Evolutionary conservation across 2,329 filamentous ascomycete species (phyloP).

Genomic region (Aspergillus clavatus): DNA sequence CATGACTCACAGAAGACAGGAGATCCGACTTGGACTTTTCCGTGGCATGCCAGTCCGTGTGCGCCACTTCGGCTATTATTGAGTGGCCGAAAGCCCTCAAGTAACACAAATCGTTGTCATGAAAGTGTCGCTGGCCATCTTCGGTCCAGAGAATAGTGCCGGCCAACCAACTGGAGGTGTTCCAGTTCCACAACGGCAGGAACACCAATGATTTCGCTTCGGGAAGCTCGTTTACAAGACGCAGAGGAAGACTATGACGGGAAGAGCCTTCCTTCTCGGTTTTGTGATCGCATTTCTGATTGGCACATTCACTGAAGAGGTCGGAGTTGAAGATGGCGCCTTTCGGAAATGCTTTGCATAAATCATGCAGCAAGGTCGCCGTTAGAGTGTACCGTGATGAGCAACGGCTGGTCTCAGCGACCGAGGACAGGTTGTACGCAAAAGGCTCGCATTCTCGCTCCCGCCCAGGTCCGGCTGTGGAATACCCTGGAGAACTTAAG

Average conservation of each 20-base stretch:
- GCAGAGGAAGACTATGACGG: slow-evolving; percentile 5
- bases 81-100: slow-evolving; percentile 33
- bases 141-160: slow-evolving; percentile 27
- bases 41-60: slow-evolving; percentile 28
- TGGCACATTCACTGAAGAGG: not conserved
- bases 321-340: slow-evolving; percentile 13
- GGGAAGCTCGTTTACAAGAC: slow-evolving; percentile 18
- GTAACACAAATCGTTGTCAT: slow-evolving; percentile 29
- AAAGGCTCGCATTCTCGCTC: slow-evolving; percentile 14
- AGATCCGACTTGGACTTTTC: slow-evolving; percentile 51
- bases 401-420: not conserved
- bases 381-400: slow-evolving; percentile 4
- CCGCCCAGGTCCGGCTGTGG: slow-evolving; percentile 9
- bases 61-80: slow-evolving; percentile 32
- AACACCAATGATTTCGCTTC: slow-evolving; percentile 26
- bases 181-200: slow-evolving; percentile 33
- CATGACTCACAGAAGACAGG: slow-evolving; percentile 50
- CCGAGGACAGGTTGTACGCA: slow-evolving; percentile 7
- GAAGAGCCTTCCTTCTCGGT: not conserved
- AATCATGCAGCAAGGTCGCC: slow-evolving; percentile 14
- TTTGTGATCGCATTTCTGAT: not conserved
- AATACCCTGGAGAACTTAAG: slow-evolving; percentile 6
- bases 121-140: slow-evolving; percentile 17
- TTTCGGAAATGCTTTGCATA: slow-evolving; percentile 13
- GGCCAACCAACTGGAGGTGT: slow-evolving; percentile 31